phyloP scores from a whole-genome alignment of 2,329 filamentous ascomycete species.

The Lecanicillium sp. region DNA sequence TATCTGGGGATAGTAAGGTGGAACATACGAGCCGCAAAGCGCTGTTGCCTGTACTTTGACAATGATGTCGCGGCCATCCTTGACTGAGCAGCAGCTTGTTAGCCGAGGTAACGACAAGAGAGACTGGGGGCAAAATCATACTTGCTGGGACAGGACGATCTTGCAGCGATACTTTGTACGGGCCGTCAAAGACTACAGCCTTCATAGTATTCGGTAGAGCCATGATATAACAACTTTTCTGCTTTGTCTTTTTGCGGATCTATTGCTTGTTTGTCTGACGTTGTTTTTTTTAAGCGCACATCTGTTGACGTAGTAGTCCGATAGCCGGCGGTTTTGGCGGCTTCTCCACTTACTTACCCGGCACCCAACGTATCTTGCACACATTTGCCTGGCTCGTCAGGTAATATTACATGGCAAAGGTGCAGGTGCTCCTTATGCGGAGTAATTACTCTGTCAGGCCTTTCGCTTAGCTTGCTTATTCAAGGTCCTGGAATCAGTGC shows the following conservation, averaged over 20 bases:
- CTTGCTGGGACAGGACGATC: constrained; percentile 68
- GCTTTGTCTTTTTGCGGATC: background rate
- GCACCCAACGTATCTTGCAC: too few relatives aligned
- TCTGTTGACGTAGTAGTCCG: too few relatives aligned
- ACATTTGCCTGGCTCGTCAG: too few relatives aligned
- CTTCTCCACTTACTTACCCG: too few relatives aligned
- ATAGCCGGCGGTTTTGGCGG: too few relatives aligned
- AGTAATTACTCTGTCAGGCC: too few relatives aligned
- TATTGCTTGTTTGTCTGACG: background rate
- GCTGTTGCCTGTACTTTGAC: constrained; percentile 78
- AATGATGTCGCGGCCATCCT: constrained; percentile 65
- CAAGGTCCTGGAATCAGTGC: too few relatives aligned
- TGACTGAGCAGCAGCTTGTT: constrained; percentile 34
- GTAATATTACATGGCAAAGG: too few relatives aligned
- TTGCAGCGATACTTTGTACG: constrained; percentile 66
- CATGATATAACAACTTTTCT: too few relatives aligned
- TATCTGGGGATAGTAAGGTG: background rate
- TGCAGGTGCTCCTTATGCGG: too few relatives aligned
- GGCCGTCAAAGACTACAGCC: constrained; percentile 80
- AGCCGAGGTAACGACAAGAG: constrained; percentile 10
- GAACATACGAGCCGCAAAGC: constrained; percentile 73
- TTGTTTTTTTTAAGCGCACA: too few relatives aligned
- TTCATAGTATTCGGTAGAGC: constrained; percentile 57
- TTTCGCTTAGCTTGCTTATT: too few relatives aligned
- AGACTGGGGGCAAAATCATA: constrained; percentile 11